A percentile compares a stretch with the other conserved stretches of the same genome.
phyloP scores from a whole-genome alignment of 208 protist genomes.

The Wallacemonas rigidus region DNA sequence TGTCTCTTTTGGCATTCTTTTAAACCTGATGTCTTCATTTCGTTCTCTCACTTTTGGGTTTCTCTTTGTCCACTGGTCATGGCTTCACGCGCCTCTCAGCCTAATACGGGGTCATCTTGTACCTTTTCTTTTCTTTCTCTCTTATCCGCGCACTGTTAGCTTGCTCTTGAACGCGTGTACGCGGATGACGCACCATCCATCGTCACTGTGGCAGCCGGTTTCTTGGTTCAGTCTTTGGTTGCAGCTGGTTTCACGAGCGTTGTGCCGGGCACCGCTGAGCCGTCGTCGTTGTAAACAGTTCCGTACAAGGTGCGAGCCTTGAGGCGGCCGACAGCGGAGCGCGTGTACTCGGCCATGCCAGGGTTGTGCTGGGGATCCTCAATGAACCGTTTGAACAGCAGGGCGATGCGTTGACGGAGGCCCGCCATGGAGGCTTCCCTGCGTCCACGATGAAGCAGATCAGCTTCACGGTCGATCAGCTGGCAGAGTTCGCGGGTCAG shows the following conservation, averaged over 20 bases:
- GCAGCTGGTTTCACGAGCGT: not conserved
- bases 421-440: conserved; percentile 61
- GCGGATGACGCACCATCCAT: not conserved
- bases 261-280: not conserved
- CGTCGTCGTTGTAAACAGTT: conserved; percentile 18
- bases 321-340: conserved; percentile 36
- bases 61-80: too few relatives aligned
- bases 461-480: conserved; percentile 97
- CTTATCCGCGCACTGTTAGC: not conserved
- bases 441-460: conserved; percentile 94
- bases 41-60: too few relatives aligned
- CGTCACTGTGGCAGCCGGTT: not conserved
- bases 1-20: too few relatives aligned
- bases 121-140: not conserved
- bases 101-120: not conserved
- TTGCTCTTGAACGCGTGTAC: not conserved
- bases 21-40: too few relatives aligned
- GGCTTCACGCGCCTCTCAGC: too few relatives aligned
- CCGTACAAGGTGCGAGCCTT: conserved; percentile 31
- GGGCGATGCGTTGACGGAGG: conserved; percentile 86
- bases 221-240: not conserved
- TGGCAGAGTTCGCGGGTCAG: conserved; percentile 93
- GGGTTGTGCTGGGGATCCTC: conserved; percentile 96
- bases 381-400: conserved; percentile 95
- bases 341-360: conserved; percentile 77